A percentile compares a stretch with the other conserved stretches of the same genome.
Conservation (phyloP, 805 yeast genomes). For the Ogataea trehalophila region DNA sequence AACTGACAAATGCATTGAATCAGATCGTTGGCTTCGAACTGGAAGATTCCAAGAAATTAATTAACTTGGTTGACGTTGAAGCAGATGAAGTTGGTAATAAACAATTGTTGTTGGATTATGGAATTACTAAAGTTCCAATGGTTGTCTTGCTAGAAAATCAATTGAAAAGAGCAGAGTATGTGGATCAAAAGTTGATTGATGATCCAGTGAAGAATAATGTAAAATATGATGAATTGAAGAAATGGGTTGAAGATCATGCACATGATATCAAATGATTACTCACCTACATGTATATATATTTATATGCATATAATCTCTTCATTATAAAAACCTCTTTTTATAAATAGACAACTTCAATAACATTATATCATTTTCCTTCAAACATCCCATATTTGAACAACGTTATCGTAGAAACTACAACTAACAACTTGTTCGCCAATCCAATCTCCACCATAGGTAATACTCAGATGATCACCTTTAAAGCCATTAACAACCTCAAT, state of each 20-base stretch:
- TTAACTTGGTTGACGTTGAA: constrained; percentile 68
- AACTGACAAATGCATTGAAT: constrained; percentile 58
- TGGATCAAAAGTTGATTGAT: constrained; percentile 24
- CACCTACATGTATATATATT: not conserved
- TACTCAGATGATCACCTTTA: constrained; percentile 76
- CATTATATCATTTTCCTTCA: not conserved
- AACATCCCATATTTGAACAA: constrained; percentile 68
- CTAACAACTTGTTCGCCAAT: constrained; percentile 54
- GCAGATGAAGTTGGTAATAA: constrained; percentile 61
- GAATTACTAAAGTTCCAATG: constrained; percentile 52
- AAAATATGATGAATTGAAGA: constrained; percentile 39
- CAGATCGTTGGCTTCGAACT: constrained; percentile 45
- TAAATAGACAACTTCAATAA: no score
- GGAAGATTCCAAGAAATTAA: constrained; percentile 28
- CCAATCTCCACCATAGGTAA: constrained; percentile 98
- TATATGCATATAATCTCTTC: not conserved
- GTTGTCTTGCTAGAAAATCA: constrained; percentile 65
- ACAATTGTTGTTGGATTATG: constrained; percentile 54
- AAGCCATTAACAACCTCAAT: constrained; percentile 37
- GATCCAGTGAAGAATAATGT: constrained; percentile 30
- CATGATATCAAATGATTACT: constrained; percentile 19
- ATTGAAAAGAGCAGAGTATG: constrained; percentile 43
- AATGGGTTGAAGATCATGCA: constrained; percentile 41
- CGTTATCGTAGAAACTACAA: constrained; percentile 87
- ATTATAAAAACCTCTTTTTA: not conserved